A percentile compares a stretch with the other conserved stretches of the same genome.
These are phyloP conservation scores for Trichodelitschia bisporula DNA, from an alignment of 495 filamentous ascomycete species.

Conservation along the genomic window DNA sequence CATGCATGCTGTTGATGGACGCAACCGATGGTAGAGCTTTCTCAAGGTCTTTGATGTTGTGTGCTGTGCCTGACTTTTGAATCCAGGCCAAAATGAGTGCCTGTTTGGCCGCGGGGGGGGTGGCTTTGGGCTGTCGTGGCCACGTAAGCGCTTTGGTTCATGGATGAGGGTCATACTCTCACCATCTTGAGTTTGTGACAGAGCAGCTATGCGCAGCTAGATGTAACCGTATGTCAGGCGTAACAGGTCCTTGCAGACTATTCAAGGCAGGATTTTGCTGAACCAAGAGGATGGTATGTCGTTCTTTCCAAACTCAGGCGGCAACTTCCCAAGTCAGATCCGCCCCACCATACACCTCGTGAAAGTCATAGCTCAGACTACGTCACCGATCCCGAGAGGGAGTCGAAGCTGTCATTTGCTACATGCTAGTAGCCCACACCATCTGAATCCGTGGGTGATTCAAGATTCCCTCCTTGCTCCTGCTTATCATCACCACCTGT, in stretches of 20 bases:
- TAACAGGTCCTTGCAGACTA: too few relatives aligned
- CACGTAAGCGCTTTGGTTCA: background rate
- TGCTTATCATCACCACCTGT: too few relatives aligned
- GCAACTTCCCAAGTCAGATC: too few relatives aligned
- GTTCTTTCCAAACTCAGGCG: too few relatives aligned
- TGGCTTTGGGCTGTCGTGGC: constrained; percentile 28
- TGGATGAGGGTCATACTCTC: background rate
- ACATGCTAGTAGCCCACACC: too few relatives aligned
- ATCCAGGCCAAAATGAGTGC: constrained; percentile 37
- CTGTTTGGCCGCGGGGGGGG: constrained; percentile 33
- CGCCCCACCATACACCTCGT: too few relatives aligned
- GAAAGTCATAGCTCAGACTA: too few relatives aligned
- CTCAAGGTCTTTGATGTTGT: constrained; percentile 54
- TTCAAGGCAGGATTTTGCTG: background rate
- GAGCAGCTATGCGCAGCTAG: background rate
- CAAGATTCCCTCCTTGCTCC: too few relatives aligned
- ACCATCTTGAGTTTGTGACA: background rate
- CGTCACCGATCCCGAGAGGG: too few relatives aligned
- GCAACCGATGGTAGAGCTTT: constrained; percentile 40
- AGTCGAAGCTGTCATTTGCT: too few relatives aligned
- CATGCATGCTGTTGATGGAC: constrained; percentile 41
- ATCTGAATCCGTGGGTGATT: too few relatives aligned
- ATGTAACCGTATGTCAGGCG: too few relatives aligned
- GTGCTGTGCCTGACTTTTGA: constrained; percentile 33
- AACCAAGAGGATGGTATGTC: background rate